phyloP scores from a whole-genome alignment of 805 yeast genomes.

The Nakazawaea siamensis region DNA sequence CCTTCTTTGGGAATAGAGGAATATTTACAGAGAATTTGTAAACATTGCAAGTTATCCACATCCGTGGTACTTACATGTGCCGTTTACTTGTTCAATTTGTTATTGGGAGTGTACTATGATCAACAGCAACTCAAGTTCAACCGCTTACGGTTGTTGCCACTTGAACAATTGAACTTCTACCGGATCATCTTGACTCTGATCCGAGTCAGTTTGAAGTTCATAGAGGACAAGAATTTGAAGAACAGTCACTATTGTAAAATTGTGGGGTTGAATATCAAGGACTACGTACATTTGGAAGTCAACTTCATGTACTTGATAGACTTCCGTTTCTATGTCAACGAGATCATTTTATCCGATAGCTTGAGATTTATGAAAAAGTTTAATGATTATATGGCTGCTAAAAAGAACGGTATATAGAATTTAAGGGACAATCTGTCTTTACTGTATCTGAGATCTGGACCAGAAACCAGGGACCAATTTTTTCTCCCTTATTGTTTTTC shows the following conservation, averaged over 20 bases:
- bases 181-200: constrained; percentile 30
- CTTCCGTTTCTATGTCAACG: constrained; percentile 31
- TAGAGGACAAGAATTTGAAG: constrained; percentile 36
- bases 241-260: constrained; percentile 34
- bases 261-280: constrained; percentile 33
- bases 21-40: constrained; percentile 24
- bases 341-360: constrained; percentile 24
- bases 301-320: constrained; percentile 32
- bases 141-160: constrained; percentile 17
- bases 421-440: no score
- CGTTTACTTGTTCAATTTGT: constrained; percentile 21
- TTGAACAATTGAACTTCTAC: constrained; percentile 29
- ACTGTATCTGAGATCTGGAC: no score
- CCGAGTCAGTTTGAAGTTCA: constrained; percentile 30
- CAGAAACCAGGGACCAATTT: no score
- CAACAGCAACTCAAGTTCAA: constrained; percentile 7
- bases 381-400: constrained; percentile 11
- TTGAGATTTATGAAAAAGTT: constrained; percentile 22
- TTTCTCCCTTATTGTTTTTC: no score
- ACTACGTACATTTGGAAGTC: constrained; percentile 30
- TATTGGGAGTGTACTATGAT: constrained; percentile 17
- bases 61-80: constrained; percentile 23
- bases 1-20: constrained; percentile 20
- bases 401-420: no score
- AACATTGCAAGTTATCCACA: constrained; percentile 21